These are phyloP conservation scores for Psidium guajava DNA, from an alignment of 345 rosid genomes.

Conservation along the genomic window DNA sequence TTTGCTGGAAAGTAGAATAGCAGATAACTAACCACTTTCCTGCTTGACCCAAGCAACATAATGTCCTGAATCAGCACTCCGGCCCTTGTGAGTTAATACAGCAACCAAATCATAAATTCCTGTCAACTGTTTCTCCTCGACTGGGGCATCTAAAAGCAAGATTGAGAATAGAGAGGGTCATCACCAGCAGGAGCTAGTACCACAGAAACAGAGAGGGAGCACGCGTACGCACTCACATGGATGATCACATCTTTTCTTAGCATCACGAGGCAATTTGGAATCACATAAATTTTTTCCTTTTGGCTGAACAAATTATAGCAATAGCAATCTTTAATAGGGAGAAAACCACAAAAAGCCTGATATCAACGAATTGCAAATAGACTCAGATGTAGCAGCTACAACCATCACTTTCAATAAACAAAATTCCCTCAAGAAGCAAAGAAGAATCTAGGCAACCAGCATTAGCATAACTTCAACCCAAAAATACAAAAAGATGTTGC, in stretches of 20 bases:
- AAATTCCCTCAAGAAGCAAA: neutral
- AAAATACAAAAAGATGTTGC: neutral
- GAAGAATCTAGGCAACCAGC: neutral
- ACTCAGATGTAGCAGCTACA: neutral
- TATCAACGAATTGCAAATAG: too few relatives aligned
- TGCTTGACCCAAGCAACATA: slow-evolving; percentile 97
- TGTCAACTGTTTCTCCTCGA: slow-evolving; percentile 46
- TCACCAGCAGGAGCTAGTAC: neutral
- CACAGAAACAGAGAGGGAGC: neutral
- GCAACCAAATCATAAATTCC: slow-evolving; percentile 90
- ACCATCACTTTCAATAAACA: neutral
- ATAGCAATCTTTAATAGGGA: neutral
- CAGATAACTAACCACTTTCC: slow-evolving; percentile 57
- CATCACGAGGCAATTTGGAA: neutral
- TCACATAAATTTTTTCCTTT: neutral
- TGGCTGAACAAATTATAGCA: neutral
- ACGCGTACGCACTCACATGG: neutral
- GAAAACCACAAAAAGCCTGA: neutral
- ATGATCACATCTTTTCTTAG: neutral
- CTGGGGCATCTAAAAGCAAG: slow-evolving; percentile 10
- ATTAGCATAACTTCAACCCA: neutral
- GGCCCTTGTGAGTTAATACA: slow-evolving; percentile 91
- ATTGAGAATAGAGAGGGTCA: neutral
- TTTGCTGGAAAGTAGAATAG: neutral
- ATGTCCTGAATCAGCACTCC: slow-evolving; percentile 98